phyloP scores from a whole-genome alignment of 176 grass and related monocot genomes.

The Phoenix dactylifera region DNA sequence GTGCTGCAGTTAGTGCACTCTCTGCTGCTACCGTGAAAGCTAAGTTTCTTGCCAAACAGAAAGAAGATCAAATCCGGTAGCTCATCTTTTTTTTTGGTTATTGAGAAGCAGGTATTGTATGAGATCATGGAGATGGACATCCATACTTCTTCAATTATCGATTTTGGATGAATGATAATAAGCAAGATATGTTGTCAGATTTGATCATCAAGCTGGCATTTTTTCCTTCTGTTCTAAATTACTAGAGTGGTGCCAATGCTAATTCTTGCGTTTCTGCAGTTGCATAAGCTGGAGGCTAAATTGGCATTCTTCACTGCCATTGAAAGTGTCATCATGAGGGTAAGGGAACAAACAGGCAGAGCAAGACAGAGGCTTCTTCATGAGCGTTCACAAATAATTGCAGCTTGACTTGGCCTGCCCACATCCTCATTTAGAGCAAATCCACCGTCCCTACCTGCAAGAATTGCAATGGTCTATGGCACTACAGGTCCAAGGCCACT shows the following conservation, averaged over 20 bases:
- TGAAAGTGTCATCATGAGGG: constrained; percentile 50
- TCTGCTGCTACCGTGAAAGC: constrained; percentile 82
- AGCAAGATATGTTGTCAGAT: too few species aligned
- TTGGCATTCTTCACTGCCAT: constrained; percentile 65
- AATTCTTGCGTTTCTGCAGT: constrained; percentile 32
- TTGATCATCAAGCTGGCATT: too few species aligned
- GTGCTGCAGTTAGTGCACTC: constrained; percentile 74
- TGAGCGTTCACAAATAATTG: constrained; percentile 70
- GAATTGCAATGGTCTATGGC: constrained; percentile 13
- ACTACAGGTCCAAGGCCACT: background rate
- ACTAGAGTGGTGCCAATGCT: constrained; percentile 2
- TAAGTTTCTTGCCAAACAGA: constrained; percentile 73
- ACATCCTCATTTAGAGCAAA: constrained; percentile 14
- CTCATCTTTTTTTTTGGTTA: constrained; percentile 55
- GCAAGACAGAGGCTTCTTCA: constrained; percentile 70
- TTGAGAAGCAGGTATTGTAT: constrained; percentile 69
- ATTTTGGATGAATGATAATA: background rate
- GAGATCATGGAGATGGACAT: too few species aligned
- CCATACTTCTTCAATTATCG: too few species aligned
- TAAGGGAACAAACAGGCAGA: constrained; percentile 78
- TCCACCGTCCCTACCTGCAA: constrained; percentile 30
- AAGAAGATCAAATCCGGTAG: constrained; percentile 67
- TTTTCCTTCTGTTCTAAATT: background rate
- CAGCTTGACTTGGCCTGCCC: constrained; percentile 49
- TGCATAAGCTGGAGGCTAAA: constrained; percentile 76